Conservation (phyloP, 495 filamentous ascomycete species). For the Penicillium bovifimosum region DNA sequence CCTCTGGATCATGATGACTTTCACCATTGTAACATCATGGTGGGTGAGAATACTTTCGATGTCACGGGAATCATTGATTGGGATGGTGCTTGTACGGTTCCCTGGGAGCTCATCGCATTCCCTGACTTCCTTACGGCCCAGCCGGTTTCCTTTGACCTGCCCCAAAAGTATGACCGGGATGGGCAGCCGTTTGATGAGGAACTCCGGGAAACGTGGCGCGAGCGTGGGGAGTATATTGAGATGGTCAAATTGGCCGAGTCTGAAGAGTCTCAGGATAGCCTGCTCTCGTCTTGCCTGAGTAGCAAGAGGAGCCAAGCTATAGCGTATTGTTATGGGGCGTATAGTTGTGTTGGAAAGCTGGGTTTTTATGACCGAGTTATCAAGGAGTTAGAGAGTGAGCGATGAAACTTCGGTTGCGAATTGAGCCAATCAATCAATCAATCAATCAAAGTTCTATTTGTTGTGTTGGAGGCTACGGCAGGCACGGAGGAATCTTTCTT, state of each 20-base stretch:
- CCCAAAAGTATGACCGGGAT: neutral
- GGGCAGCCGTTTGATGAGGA: slow-evolving; percentile 2
- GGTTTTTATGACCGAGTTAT: slow-evolving; percentile 1
- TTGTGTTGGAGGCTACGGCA: no score
- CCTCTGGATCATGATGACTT: slow-evolving; percentile 25
- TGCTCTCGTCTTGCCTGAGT: slow-evolving; percentile 1
- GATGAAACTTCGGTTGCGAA: no score
- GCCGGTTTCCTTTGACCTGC: neutral
- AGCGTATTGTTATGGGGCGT: slow-evolving; percentile 6
- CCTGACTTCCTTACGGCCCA: neutral
- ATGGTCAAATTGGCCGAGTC: slow-evolving; percentile 4
- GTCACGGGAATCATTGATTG: slow-evolving; percentile 32
- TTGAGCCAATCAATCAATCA: no score
- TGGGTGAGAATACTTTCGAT: slow-evolving; percentile 19
- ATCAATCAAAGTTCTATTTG: no score
- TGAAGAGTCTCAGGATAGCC: slow-evolving; percentile 4
- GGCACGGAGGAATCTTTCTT: no score
- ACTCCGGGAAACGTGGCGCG: neutral
- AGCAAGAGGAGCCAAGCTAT: slow-evolving; percentile 3
- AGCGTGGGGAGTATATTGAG: slow-evolving; percentile 7
- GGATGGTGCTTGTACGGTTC: slow-evolving; percentile 27
- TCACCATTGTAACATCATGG: slow-evolving; percentile 31
- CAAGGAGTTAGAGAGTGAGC: neutral
- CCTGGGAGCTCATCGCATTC: slow-evolving; percentile 16
- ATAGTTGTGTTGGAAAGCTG: slow-evolving; percentile 8